These are phyloP conservation scores for Fusarium armeniacum DNA, from an alignment of 2,329 filamentous ascomycete genomes.

Conservation along the genomic window DNA sequence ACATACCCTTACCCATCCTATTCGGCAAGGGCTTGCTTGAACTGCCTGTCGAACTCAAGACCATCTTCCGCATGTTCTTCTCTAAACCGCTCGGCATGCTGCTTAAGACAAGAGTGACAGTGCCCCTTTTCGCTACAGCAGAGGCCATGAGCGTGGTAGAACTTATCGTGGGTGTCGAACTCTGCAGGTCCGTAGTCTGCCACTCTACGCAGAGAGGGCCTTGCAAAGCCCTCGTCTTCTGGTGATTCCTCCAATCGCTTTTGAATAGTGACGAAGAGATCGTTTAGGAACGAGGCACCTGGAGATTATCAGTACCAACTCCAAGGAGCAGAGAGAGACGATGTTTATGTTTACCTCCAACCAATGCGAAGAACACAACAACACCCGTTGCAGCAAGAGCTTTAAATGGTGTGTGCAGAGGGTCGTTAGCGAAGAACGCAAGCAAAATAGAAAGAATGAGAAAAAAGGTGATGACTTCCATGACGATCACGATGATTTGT, in stretches of 20 bases:
- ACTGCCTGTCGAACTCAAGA: neutral
- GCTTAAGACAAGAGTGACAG: conserved; percentile 7
- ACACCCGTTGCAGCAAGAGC: neutral
- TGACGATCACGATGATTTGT: neutral
- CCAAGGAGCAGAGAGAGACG: neutral
- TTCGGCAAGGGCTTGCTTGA: neutral
- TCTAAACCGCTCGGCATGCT: neutral
- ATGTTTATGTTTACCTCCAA: neutral
- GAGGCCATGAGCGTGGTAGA: conserved; percentile 11
- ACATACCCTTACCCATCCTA: neutral
- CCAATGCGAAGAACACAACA: neutral
- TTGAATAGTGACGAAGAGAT: neutral
- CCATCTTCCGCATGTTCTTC: no score
- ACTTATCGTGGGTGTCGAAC: neutral
- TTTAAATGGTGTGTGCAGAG: neutral
- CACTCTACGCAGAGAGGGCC: neutral
- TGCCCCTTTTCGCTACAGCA: conserved; percentile 2
- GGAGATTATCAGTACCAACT: neutral
- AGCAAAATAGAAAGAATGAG: neutral
- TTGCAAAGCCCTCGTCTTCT: accelerated
- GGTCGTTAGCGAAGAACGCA: neutral
- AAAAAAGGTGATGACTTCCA: neutral
- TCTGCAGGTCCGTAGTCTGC: neutral
- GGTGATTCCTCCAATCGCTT: neutral
- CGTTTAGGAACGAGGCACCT: conserved; percentile 14